Percentiles rank a stretch among this genome's conserved stretches.
These are phyloP conservation scores for Sindora glabra DNA, from an alignment of 306 rosid species.

Conservation along the genomic window DNA sequence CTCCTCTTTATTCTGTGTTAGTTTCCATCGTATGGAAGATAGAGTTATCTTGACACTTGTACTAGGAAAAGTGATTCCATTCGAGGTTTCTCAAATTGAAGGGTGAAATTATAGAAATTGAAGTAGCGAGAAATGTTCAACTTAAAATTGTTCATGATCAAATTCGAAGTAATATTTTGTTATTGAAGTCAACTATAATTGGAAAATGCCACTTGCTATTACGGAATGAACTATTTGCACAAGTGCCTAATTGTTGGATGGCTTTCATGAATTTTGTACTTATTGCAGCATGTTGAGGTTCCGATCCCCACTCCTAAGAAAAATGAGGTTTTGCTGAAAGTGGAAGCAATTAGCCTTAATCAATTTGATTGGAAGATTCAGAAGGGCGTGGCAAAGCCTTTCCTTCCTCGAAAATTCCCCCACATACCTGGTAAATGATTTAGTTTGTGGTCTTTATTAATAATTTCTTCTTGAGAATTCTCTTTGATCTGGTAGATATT, in stretches of 20 bases:
- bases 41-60: too few relatives aligned
- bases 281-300: slow-evolving; percentile 63
- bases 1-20: too few relatives aligned
- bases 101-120: too few relatives aligned
- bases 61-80: too few relatives aligned
- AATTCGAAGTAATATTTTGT: too few relatives aligned
- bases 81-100: too few relatives aligned
- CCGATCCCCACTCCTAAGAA: slow-evolving; percentile 44
- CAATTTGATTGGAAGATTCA: slow-evolving; percentile 77
- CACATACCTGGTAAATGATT: slow-evolving; percentile 44
- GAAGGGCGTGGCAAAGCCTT: slow-evolving; percentile 36
- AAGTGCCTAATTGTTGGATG: background rate
- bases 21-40: too few relatives aligned
- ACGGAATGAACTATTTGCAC: background rate
- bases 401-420: slow-evolving; percentile 45
- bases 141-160: too few relatives aligned
- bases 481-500: background rate
- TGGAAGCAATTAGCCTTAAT: slow-evolving; percentile 58
- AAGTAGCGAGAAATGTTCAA: too few relatives aligned
- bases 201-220: background rate
- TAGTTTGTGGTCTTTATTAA: background rate
- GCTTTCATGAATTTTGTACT: background rate
- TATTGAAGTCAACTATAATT: too few relatives aligned
- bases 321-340: slow-evolving; percentile 47
- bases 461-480: background rate